phyloP scores from a whole-genome alignment of 2,329 filamentous ascomycete species.

The Trichoderma endophyticum region DNA sequence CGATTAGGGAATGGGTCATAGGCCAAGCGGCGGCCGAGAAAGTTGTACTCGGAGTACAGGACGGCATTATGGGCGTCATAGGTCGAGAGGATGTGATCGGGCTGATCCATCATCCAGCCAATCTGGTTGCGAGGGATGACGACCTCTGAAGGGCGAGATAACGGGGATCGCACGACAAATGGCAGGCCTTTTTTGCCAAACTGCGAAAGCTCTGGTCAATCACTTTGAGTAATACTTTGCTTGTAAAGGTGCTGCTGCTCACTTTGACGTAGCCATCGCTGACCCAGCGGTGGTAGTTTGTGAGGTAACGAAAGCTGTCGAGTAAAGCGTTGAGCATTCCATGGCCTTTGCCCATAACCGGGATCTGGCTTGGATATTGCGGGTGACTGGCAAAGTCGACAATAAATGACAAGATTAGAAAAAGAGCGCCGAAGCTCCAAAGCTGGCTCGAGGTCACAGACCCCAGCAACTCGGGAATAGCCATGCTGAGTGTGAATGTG shows the following conservation, averaged over 20 bases:
- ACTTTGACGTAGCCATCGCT: constrained; percentile 44
- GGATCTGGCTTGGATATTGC: constrained; percentile 39
- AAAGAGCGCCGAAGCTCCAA: not conserved
- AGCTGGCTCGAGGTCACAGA: constrained; percentile 13
- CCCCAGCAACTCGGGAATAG: constrained; percentile 13
- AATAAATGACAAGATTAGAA: constrained; percentile 39
- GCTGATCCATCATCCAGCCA: constrained; percentile 46
- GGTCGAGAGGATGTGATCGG: constrained; percentile 42
- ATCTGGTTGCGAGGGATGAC: constrained; percentile 44
- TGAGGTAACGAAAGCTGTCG: constrained; percentile 40
- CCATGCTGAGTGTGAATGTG: constrained; percentile 9
- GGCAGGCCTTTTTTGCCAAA: constrained; percentile 41
- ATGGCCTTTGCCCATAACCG: constrained; percentile 38
- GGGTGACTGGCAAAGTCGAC: constrained; percentile 40
- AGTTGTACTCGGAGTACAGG: constrained; percentile 41
- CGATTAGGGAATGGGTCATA: constrained; percentile 39
- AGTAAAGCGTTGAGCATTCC: constrained; percentile 36
- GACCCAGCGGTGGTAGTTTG: constrained; percentile 40
- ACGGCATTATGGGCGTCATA: constrained; percentile 40
- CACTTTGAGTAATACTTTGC: not conserved
- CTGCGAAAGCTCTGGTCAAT: constrained; percentile 24
- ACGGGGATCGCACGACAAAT: constrained; percentile 42
- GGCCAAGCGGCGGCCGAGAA: constrained; percentile 37
- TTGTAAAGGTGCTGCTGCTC: not conserved
- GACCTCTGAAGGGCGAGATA: constrained; percentile 42